phyloP scores from a whole-genome alignment of 192 early-diverging fungal species.

The Coemansia sp. region DNA sequence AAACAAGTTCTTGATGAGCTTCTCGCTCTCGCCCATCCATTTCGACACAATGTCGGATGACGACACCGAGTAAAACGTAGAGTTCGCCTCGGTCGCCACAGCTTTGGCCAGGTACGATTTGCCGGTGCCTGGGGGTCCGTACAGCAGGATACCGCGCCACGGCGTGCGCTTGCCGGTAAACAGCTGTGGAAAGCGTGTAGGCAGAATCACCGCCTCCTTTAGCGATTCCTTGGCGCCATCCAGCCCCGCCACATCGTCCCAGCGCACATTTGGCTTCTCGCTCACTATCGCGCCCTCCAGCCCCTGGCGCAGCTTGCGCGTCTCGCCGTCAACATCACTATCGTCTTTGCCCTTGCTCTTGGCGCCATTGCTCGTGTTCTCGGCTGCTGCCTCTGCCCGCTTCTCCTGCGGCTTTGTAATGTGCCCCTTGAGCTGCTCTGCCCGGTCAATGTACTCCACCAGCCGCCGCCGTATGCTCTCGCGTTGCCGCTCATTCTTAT shows the following conservation, averaged over 20 bases:
- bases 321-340: conserved; percentile 74
- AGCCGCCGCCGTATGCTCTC: conserved; percentile 84
- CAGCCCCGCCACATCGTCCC: conserved; percentile 96
- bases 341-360: conserved; percentile 37
- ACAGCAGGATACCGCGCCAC: conserved; percentile 95
- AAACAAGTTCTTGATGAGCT: conserved; percentile 93
- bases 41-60: conserved; percentile 98
- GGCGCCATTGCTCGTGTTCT: conserved; percentile 52
- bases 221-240: conserved; percentile 94
- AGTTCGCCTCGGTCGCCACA: conserved; percentile 94
- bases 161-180: conserved; percentile 94
- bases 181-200: conserved; percentile 95
- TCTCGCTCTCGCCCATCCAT: conserved; percentile 99
- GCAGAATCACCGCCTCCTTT: conserved; percentile 98
- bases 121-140: conserved; percentile 97
- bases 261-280: conserved; percentile 95
- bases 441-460: conserved; percentile 90
- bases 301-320: conserved; percentile 71
- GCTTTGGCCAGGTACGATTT: conserved; percentile 97
- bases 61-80: conserved; percentile 95
- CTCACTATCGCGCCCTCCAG: conserved; percentile 81
- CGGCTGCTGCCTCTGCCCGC: conserved; percentile 61
- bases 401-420: conserved; percentile 71
- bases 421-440: conserved; percentile 91
- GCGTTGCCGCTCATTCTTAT: conserved; percentile 89